Evolutionary conservation across 371 early-diverging fungal genomes (phyloP).

Genomic region (Lichtheimia ramosa): DNA sequence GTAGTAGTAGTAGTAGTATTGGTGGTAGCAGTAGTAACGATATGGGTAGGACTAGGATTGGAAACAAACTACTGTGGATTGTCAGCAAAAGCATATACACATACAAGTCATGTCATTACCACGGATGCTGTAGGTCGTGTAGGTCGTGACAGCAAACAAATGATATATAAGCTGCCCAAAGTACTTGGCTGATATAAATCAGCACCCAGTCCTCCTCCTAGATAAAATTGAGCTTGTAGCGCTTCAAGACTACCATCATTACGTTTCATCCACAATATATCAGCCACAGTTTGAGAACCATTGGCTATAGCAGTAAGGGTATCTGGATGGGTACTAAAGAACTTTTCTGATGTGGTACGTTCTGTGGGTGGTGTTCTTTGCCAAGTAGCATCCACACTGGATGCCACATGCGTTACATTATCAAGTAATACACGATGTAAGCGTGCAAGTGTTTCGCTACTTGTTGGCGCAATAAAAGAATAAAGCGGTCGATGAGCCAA

Average conservation of each 20-base stretch:
- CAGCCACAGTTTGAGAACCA: conserved; percentile 47
- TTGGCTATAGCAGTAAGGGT: conserved; percentile 27
- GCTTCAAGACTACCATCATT: conserved; percentile 42
- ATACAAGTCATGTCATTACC: not conserved
- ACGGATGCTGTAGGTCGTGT: not conserved
- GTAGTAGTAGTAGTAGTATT: not conserved
- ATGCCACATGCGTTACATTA: conserved; percentile 38
- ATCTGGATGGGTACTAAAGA: conserved; percentile 33
- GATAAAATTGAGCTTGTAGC: conserved; percentile 48
- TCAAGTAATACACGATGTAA: conserved; percentile 49
- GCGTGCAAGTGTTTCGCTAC: conserved; percentile 42
- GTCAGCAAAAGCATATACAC: too few species aligned
- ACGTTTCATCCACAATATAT: conserved; percentile 52
- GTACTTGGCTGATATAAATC: conserved; percentile 37
- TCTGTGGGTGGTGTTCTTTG: conserved; percentile 38
- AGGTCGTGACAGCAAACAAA: conserved; percentile 15
- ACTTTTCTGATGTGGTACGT: conserved; percentile 45
- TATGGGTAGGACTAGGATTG: not conserved
- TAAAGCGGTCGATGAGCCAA: conserved; percentile 58
- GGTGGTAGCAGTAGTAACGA: not conserved
- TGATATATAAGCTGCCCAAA: conserved; percentile 35
- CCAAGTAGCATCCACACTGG: conserved; percentile 15
- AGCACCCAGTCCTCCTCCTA: conserved; percentile 64
- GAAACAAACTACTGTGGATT: not conserved
- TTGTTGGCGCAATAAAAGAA: conserved; percentile 50